phyloP scores from a whole-genome alignment of 1,284 basidiomycete species.

The Moesziomyces globuligerus region DNA sequence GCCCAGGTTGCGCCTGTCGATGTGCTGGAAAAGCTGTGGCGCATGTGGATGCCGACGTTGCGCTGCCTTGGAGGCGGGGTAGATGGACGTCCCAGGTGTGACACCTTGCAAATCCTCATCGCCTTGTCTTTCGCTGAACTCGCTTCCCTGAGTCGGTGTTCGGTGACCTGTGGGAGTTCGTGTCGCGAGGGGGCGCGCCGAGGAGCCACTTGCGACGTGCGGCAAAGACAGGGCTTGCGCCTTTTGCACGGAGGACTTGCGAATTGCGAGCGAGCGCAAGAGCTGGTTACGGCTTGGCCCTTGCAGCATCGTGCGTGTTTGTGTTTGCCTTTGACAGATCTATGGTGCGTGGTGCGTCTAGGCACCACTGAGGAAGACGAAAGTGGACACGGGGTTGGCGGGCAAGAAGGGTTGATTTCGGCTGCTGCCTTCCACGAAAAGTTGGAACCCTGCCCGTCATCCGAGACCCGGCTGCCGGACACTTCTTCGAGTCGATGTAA shows the following conservation, averaged over 20 bases:
- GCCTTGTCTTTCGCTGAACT: not conserved
- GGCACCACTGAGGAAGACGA: too few species aligned
- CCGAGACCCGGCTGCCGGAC: not conserved
- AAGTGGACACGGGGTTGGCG: too few species aligned
- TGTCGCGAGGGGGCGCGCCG: not conserved
- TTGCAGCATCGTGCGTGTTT: too few species aligned
- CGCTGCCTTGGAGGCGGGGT: constrained; percentile 32
- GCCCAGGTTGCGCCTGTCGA: constrained; percentile 1
- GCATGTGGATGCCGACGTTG: constrained; percentile 34
- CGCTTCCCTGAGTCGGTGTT: too few species aligned
- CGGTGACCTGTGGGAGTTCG: not conserved
- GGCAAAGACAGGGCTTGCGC: not conserved
- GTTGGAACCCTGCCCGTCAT: not conserved
- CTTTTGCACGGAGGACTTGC: not conserved
- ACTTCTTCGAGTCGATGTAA: too few species aligned
- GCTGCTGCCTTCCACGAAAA: too few species aligned
- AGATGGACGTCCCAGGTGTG: constrained; percentile 10
- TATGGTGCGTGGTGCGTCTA: too few species aligned
- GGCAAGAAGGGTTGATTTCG: not conserved
- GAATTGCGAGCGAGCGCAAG: not conserved
- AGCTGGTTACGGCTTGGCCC: too few species aligned
- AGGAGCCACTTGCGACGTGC: not conserved
- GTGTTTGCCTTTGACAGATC: too few species aligned
- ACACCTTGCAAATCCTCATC: not conserved
- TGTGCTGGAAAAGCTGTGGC: constrained; percentile 32